phyloP scores from a whole-genome alignment of 495 filamentous ascomycete species.

The Halenospora varia region DNA sequence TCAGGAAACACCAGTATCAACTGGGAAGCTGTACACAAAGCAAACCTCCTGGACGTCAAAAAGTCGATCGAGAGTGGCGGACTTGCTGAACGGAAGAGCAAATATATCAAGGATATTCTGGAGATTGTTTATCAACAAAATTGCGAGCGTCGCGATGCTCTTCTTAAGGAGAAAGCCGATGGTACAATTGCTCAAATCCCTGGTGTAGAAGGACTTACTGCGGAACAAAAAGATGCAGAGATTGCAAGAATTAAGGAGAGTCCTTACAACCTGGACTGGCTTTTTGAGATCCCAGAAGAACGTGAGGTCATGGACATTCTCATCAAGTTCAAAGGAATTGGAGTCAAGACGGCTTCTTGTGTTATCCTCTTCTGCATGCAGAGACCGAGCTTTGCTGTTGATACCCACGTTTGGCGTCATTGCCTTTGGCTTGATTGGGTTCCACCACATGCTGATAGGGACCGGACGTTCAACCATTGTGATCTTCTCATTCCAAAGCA shows the following conservation, averaged over 20 bases:
- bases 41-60: constrained; percentile 58
- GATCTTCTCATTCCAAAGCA: constrained; percentile 79
- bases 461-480: constrained; percentile 74
- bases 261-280: constrained; percentile 68
- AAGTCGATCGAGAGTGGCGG: constrained; percentile 73
- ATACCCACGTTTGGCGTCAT: constrained; percentile 80
- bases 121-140: constrained; percentile 74
- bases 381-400: constrained; percentile 76
- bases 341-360: constrained; percentile 88
- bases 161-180: constrained; percentile 28
- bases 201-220: constrained; percentile 25
- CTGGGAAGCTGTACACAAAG: constrained; percentile 76
- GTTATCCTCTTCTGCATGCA: constrained; percentile 77
- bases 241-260: constrained; percentile 48
- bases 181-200: constrained; percentile 23
- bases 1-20: constrained; percentile 67
- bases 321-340: constrained; percentile 76
- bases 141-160: constrained; percentile 36
- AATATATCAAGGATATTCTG: constrained; percentile 75
- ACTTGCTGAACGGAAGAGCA: constrained; percentile 65
- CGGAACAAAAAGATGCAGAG: constrained; percentile 31
- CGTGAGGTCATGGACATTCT: constrained; percentile 66
- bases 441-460: constrained; percentile 54
- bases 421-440: constrained; percentile 86
- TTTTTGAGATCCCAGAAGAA: constrained; percentile 61